These are phyloP conservation scores for Huntiella abstrusa DNA, from an alignment of 2,329 filamentous ascomycete genomes.

Conservation along the genomic window DNA sequence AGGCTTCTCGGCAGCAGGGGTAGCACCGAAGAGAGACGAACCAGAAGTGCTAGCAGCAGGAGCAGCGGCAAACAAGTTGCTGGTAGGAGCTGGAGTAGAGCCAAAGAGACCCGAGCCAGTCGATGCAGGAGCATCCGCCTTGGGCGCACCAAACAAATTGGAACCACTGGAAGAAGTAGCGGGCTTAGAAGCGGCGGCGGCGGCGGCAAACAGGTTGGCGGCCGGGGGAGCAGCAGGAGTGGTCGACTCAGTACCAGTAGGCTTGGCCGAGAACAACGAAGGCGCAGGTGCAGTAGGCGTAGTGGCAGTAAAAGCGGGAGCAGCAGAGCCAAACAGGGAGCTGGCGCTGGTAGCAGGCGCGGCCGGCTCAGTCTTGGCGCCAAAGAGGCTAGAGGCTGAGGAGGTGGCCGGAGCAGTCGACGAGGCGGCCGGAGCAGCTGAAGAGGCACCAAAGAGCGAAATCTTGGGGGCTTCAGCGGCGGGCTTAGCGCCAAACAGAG, in stretches of 20 bases:
- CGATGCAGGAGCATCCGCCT: constrained; percentile 14
- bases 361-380: constrained; percentile 6
- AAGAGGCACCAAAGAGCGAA: constrained; percentile 2
- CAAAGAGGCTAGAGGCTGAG: constrained; percentile 12
- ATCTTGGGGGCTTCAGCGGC: constrained; percentile 9
- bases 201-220: constrained; percentile 19
- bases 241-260: constrained; percentile 14
- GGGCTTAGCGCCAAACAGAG: constrained; percentile 12
- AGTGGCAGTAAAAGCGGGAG: not conserved
- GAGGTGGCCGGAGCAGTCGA: constrained; percentile 2
- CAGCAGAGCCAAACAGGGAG: constrained; percentile 6
- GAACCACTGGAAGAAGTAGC: constrained; percentile 1
- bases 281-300: constrained; percentile 1
- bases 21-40: constrained; percentile 16
- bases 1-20: constrained; percentile 16
- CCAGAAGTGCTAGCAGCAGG: constrained; percentile 13
- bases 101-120: constrained; percentile 22
- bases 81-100: constrained; percentile 17
- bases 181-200: not conserved
- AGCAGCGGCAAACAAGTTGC: constrained; percentile 19
- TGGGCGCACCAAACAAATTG: constrained; percentile 11
- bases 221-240: constrained; percentile 13
- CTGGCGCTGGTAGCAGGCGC: not conserved
- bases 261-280: constrained; percentile 11
- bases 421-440: constrained; percentile 1